Evolutionary conservation across 306 rosid genomes (phyloP).

Genomic region (Begonia fuchsioides): DNA sequence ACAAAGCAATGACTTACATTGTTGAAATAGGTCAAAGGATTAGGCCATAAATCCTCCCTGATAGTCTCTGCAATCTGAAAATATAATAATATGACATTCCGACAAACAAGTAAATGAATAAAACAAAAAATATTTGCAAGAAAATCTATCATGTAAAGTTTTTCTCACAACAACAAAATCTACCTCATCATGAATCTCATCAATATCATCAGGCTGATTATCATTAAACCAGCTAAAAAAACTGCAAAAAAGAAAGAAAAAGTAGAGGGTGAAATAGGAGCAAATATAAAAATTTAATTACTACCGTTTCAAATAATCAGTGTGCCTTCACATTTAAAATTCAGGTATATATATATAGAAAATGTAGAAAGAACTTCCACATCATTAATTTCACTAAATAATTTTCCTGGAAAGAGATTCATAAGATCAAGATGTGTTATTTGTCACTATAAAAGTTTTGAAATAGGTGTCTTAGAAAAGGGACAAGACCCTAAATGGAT

Average conservation of each 20-base stretch:
- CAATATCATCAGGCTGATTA: slow-evolving; percentile 60
- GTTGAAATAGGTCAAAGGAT: slow-evolving; percentile 69
- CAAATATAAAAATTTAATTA: too few species aligned
- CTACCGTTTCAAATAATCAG: too few species aligned
- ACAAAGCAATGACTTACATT: slow-evolving; percentile 28
- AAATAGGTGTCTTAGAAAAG: too few species aligned
- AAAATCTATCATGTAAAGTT: background rate
- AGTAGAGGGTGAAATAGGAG: background rate
- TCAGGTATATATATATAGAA: too few species aligned
- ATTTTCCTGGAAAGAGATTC: too few species aligned
- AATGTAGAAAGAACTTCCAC: too few species aligned
- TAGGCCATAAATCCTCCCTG: slow-evolving; percentile 90
- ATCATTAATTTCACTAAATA: too few species aligned
- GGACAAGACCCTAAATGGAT: too few species aligned
- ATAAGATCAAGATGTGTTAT: too few species aligned
- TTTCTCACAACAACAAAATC: slow-evolving; percentile 1
- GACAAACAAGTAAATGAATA: background rate
- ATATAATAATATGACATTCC: background rate
- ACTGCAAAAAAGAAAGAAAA: slow-evolving; percentile 29
- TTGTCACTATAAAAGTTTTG: too few species aligned
- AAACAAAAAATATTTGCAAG: background rate
- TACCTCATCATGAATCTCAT: slow-evolving; percentile 85
- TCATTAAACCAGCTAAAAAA: slow-evolving; percentile 65
- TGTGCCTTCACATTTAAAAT: too few species aligned
- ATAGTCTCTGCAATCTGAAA: slow-evolving; percentile 55